These are phyloP conservation scores for Rutidosis leptorrhynchoides DNA, from an alignment of 129 eudicot species.

Conservation along the genomic window DNA sequence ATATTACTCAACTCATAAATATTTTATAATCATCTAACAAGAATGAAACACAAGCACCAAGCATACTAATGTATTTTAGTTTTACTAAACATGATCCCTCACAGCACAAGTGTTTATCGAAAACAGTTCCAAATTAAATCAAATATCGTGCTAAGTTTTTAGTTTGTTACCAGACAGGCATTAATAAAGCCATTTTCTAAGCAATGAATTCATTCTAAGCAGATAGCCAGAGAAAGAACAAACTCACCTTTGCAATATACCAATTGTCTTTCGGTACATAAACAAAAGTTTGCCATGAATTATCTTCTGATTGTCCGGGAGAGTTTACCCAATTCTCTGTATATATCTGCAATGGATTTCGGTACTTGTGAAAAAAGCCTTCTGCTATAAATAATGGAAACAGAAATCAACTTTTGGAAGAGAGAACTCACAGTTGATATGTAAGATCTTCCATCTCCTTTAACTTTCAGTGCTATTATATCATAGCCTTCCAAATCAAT, in stretches of 20 bases:
- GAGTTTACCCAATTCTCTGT: constrained; percentile 98
- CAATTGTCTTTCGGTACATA: constrained; percentile 74
- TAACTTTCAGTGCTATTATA: constrained; percentile 74
- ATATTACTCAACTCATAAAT: too few species aligned
- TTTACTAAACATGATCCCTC: too few species aligned
- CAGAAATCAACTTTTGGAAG: neutral
- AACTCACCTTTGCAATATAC: constrained; percentile 84
- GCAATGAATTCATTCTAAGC: too few species aligned
- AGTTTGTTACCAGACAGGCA: too few species aligned
- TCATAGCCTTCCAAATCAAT: constrained; percentile 89
- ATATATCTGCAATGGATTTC: constrained; percentile 57
- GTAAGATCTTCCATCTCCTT: constrained; percentile 96
- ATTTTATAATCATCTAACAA: too few species aligned
- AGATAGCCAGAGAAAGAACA: neutral
- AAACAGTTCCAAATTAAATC: too few species aligned
- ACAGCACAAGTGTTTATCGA: too few species aligned
- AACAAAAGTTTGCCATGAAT: constrained; percentile 96
- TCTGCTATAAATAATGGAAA: neutral
- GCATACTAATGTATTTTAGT: too few species aligned
- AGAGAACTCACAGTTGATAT: constrained; percentile 79
- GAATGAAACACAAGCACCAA: too few species aligned
- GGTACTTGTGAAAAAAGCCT: constrained; percentile 3
- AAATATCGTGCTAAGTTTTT: too few species aligned
- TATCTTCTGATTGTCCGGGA: constrained; percentile 92
- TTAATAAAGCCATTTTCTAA: too few species aligned